These are phyloP conservation scores for Themeda triandra DNA, from an alignment of 176 grass and related monocot species.

Conservation along the genomic window DNA sequence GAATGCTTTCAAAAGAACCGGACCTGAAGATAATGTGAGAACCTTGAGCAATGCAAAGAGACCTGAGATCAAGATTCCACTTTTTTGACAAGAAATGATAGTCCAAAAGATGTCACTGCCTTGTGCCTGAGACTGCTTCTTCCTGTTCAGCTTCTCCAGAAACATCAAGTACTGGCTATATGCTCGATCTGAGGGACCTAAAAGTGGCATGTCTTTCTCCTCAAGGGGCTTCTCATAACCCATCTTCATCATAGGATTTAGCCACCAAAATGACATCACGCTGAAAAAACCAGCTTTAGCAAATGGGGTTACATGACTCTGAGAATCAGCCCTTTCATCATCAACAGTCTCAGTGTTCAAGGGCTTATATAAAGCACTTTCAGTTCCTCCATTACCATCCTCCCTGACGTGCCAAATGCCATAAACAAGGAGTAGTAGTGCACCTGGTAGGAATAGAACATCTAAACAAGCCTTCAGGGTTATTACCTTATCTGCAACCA, in stretches of 20 bases:
- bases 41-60: slow-evolving; percentile 90
- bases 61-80: slow-evolving; percentile 59
- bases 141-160: slow-evolving; percentile 47
- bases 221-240: slow-evolving; percentile 79
- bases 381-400: slow-evolving; percentile 12
- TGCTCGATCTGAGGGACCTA: slow-evolving; percentile 51
- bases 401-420: slow-evolving; percentile 16
- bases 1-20: slow-evolving; percentile 79
- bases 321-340: slow-evolving; percentile 14
- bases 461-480: slow-evolving; percentile 47
- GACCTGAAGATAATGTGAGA: slow-evolving; percentile 62
- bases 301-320: slow-evolving; percentile 42
- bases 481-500: slow-evolving; percentile 32
- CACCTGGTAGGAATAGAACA: slow-evolving; percentile 55
- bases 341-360: slow-evolving; percentile 37
- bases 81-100: slow-evolving; percentile 74
- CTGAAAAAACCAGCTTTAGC: slow-evolving; percentile 65
- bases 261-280: slow-evolving; percentile 84
- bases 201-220: slow-evolving; percentile 71
- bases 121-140: slow-evolving; percentile 30
- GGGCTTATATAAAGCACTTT: slow-evolving; percentile 49
- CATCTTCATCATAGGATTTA: slow-evolving; percentile 82
- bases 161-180: slow-evolving; percentile 53
- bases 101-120: slow-evolving; percentile 56
- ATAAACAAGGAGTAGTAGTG: slow-evolving; percentile 44